Conservation (phyloP, 106 monocot genomes). For the Dendrobium huoshanense region DNA sequence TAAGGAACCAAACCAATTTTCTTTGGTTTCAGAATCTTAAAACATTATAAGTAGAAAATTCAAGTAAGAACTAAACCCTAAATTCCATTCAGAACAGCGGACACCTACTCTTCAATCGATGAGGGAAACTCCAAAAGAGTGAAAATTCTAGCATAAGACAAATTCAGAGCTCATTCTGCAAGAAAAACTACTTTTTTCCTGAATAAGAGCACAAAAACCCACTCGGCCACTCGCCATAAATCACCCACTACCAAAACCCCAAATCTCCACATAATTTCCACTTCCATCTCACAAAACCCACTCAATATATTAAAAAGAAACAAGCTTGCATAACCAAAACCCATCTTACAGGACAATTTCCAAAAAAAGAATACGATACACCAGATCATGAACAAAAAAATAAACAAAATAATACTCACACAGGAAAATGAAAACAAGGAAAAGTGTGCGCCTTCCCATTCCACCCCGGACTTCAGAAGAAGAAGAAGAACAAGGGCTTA, state of each 20-base stretch:
- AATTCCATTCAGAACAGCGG: background rate
- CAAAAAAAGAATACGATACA: background rate
- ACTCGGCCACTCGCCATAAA: background rate
- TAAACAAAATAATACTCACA: constrained; percentile 1
- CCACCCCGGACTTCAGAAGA: background rate
- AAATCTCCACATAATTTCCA: background rate
- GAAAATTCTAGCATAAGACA: background rate
- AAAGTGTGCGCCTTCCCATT: constrained; percentile 5
- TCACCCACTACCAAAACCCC: background rate
- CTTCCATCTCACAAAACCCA: constrained; percentile 1
- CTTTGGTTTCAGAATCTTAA: background rate
- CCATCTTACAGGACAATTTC: background rate
- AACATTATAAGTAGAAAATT: background rate
- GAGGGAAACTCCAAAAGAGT: background rate
- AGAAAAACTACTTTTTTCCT: background rate
- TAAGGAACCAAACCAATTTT: background rate
- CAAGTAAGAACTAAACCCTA: background rate
- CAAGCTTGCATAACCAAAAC: background rate
- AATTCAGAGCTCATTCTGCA: background rate
- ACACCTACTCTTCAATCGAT: background rate
- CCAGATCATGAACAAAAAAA: background rate
- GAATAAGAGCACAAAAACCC: background rate
- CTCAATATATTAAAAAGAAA: background rate
- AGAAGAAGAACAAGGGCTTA: background rate
- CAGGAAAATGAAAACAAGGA: background rate